Evolutionary conservation across 176 grass and related monocot species (phyloP).

Genomic region (Bolboschoenus planiculmis): DNA sequence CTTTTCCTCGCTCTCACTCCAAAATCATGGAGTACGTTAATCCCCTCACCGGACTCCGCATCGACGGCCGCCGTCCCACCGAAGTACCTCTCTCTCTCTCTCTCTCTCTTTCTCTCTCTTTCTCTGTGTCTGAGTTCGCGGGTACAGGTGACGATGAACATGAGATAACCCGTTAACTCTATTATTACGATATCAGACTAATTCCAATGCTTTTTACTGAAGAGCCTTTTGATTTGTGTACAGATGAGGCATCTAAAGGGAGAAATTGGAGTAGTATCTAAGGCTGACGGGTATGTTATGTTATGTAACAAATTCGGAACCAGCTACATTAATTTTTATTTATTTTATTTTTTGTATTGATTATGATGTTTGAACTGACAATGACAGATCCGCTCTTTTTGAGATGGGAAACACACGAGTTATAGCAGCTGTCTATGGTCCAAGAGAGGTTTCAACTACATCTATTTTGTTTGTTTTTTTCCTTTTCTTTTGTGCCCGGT

Average conservation of each 20-base stretch:
- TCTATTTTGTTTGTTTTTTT: background rate
- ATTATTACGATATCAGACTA: too few species aligned
- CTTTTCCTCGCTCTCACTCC: too few species aligned
- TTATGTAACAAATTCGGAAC: background rate
- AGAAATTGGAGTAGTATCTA: constrained; percentile 68
- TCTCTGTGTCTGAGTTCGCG: too few species aligned
- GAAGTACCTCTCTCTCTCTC: constrained; percentile 30
- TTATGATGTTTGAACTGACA: background rate
- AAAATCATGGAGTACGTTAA: constrained; percentile 65
- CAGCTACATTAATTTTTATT: background rate
- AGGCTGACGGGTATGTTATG: constrained; percentile 47
- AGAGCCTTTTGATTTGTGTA: background rate
- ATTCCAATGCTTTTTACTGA: background rate
- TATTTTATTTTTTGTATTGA: background rate
- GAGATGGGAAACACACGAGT: constrained; percentile 98
- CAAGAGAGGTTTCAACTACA: constrained; percentile 50
- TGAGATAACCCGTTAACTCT: too few species aligned
- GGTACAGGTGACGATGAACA: too few species aligned
- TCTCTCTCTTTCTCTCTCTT: background rate
- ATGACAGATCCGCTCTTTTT: constrained; percentile 70
- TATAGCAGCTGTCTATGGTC: constrained; percentile 79
- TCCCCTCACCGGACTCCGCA: constrained; percentile 69
- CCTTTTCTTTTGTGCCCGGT: background rate
- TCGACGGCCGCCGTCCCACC: constrained; percentile 75
- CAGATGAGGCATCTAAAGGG: constrained; percentile 91